Conservation (phyloP, 2,329 filamentous ascomycete genomes). For the Colletotrichum coccodes region DNA sequence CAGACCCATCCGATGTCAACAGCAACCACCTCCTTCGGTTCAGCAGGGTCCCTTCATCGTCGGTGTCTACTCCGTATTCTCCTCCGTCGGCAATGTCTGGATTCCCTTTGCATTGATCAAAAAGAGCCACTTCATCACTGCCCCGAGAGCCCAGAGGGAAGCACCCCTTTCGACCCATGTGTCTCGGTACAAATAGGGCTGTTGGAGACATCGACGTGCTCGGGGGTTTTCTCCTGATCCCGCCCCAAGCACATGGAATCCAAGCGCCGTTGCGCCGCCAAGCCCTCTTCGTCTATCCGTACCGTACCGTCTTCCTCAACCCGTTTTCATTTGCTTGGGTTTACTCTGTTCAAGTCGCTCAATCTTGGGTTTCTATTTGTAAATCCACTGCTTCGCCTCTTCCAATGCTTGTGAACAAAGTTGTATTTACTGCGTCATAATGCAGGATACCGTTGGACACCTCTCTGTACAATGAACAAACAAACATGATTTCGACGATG, state of each 20-base stretch:
- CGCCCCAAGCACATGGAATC: constrained; percentile 12
- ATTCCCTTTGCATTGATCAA: constrained; percentile 6
- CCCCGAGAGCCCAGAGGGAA: neutral
- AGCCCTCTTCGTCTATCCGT: neutral
- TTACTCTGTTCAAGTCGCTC: neutral
- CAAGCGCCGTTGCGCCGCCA: neutral
- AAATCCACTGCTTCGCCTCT: neutral
- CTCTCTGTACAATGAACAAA: neutral
- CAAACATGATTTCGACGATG: neutral
- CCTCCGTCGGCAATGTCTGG: neutral
- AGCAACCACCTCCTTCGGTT: neutral
- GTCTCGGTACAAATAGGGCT: constrained; percentile 10
- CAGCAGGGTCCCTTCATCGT: neutral
- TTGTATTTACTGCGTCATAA: neutral
- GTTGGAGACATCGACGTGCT: neutral
- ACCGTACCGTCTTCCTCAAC: neutral
- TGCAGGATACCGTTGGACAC: neutral
- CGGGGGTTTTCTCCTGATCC: neutral
- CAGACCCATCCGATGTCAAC: neutral
- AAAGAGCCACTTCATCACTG: constrained; percentile 1
- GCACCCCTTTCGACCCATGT: neutral
- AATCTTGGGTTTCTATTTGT: neutral
- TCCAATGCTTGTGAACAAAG: neutral
- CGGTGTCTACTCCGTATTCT: neutral
- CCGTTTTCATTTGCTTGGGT: neutral